Evolutionary conservation across 306 rosid genomes (phyloP).

Genomic region (barrel medic (Medicago truncatula)): DNA sequence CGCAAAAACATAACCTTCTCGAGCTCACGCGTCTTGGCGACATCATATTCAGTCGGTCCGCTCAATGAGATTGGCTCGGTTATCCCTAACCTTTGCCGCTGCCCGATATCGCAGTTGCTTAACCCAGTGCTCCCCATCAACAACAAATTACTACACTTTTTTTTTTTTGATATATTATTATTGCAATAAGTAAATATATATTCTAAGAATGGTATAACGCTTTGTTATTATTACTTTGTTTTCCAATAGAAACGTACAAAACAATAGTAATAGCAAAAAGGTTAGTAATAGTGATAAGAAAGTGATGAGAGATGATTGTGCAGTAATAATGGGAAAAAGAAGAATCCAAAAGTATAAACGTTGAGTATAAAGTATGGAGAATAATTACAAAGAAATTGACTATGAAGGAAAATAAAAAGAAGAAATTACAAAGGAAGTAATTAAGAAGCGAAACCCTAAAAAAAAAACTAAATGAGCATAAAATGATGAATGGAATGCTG

Average conservation of each 20-base stretch:
- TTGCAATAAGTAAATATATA: background rate
- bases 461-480: too few relatives aligned
- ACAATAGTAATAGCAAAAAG: background rate
- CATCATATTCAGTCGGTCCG: slow-evolving; percentile 83
- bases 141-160: slow-evolving; percentile 22
- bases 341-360: slow-evolving; percentile 46
- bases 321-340: slow-evolving; percentile 40
- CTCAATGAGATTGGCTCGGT: slow-evolving; percentile 86
- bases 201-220: slow-evolving; percentile 36
- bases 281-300: background rate
- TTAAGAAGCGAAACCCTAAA: background rate
- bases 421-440: too few relatives aligned
- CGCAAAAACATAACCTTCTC: slow-evolving; percentile 65
- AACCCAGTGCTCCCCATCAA: slow-evolving; percentile 73
- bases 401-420: background rate
- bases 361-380: background rate
- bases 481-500: too few relatives aligned
- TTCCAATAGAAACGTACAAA: slow-evolving; percentile 24
- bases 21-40: slow-evolving; percentile 70
- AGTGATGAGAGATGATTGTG: slow-evolving; percentile 49
- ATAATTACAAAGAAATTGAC: background rate
- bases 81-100: slow-evolving; percentile 79
- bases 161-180: slow-evolving; percentile 11
- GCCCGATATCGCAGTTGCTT: slow-evolving; percentile 60
- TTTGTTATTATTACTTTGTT: slow-evolving; percentile 34